A percentile compares a stretch with the other conserved stretches of the same genome.
These are phyloP conservation scores for Mimosa pudica DNA, from an alignment of 306 rosid species.

Conservation along the genomic window DNA sequence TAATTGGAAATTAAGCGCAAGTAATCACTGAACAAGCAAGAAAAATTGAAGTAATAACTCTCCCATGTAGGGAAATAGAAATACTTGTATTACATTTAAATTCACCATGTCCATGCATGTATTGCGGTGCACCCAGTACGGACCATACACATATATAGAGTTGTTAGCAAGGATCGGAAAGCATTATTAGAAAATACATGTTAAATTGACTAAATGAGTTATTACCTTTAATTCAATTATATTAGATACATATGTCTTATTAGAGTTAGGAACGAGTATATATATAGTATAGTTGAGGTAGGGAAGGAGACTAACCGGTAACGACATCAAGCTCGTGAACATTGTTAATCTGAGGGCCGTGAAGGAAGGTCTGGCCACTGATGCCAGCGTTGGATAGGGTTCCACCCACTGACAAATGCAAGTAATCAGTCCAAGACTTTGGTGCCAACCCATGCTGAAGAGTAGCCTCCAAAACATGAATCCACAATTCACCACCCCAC, in stretches of 20 bases:
- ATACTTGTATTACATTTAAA: too few species aligned
- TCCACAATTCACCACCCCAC: conserved; percentile 98
- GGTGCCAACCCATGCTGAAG: conserved; percentile 75
- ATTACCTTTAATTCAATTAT: too few species aligned
- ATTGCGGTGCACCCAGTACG: neutral
- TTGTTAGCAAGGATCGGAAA: too few species aligned
- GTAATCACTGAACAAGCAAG: neutral
- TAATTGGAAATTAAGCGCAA: neutral
- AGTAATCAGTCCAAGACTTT: conserved; percentile 93
- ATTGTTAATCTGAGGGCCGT: conserved; percentile 90
- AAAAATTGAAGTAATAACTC: neutral
- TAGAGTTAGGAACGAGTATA: too few species aligned
- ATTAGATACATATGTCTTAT: too few species aligned
- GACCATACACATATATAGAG: too few species aligned
- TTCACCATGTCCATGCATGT: too few species aligned
- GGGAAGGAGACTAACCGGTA: conserved; percentile 53
- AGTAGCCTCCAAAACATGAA: conserved; percentile 61
- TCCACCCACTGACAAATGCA: conserved; percentile 91
- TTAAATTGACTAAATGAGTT: too few species aligned
- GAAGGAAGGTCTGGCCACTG: conserved; percentile 91
- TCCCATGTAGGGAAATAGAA: too few species aligned
- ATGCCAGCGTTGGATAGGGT: conserved; percentile 94
- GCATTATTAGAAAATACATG: too few species aligned
- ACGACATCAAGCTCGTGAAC: conserved; percentile 85
- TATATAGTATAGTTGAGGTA: neutral